phyloP scores from a whole-genome alignment of 2,329 filamentous ascomycete genomes.

The Plectosphaerella plurivora region DNA sequence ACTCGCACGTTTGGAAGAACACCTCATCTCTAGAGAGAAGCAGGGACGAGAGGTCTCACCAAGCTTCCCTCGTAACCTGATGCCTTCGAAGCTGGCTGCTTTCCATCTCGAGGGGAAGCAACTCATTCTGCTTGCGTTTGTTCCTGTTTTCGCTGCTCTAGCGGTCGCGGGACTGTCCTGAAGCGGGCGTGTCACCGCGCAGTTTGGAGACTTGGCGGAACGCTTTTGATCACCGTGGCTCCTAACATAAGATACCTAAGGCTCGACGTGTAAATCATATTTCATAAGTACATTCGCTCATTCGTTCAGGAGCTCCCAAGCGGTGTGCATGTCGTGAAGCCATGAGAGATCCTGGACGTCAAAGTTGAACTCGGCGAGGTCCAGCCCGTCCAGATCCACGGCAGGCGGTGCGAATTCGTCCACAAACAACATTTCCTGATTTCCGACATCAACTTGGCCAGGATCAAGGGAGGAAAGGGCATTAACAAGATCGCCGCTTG shows the following conservation, averaged over 20 bases:
- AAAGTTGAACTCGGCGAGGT: conserved; percentile 21
- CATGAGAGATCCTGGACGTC: conserved; percentile 26
- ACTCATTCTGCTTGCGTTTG: too few species aligned
- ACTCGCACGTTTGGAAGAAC: conserved; percentile 17
- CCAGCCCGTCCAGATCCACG: conserved; percentile 15
- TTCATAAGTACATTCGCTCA: background rate
- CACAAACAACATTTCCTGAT: background rate
- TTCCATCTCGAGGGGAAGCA: background rate
- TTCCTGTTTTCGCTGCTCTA: too few species aligned
- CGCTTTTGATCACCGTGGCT: too few species aligned
- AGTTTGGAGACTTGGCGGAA: too few species aligned
- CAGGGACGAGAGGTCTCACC: too few species aligned
- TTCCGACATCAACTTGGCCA: background rate
- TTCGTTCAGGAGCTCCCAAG: conserved; percentile 23
- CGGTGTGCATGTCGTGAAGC: conserved; percentile 26
- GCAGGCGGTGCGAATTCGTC: conserved; percentile 16
- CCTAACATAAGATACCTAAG: too few species aligned
- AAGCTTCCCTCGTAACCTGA: too few species aligned
- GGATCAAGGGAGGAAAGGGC: background rate
- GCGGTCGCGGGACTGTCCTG: too few species aligned
- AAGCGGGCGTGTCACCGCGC: too few species aligned
- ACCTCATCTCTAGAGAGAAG: conserved; percentile 7
- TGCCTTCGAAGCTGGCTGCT: background rate
- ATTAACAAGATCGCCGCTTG: background rate
- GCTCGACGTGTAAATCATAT: too few species aligned